Base-by-base conservation (phyloP, 164 flowering plant species). In the Macadamia tetraphylla region DNA sequence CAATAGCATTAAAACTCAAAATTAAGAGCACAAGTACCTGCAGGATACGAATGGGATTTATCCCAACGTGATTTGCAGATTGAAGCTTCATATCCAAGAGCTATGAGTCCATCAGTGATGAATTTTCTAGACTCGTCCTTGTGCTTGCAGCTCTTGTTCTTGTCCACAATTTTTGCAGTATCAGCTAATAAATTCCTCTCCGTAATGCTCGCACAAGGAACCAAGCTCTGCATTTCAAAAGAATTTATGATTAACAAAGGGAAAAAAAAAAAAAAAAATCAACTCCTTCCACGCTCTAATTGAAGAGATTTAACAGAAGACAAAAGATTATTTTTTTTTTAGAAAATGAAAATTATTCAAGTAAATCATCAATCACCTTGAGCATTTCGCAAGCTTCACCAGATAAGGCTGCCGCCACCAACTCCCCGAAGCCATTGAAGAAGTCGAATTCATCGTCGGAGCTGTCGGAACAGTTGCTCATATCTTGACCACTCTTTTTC, bases 11-110 rank as follows among this genome's bases (percentile, higher is more conserved):
- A n/a, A n/a, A 48, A 64, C 4, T 53, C 23, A 2, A 31, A 64
- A 18, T n/a, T n/a, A 32, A 18, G 3, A 48, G 57, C 3, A 42
- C 0, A 8, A 40, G 48, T 40, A 62, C 64, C 23, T 15, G 48
- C 64, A 15, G 49, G 46, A 7, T 62, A 80, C 1, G 90, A 79
- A 64, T 87, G 77, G 42, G 94, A 73, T 74, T 88, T 87, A 14
- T 88, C 94, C 96, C 96, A 93, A 12, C 80, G 83, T 6, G 97
- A 88, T 76, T 82, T 91, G 78, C 93, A 91, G 67, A 87, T 66
- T 7, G 95, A 86, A 13, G 91, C 88, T 52, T 87, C 82, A 74
- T 91, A 89, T 14, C 98, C 95, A 52, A 84, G 74, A 42, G 81
- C 71, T 44, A 68, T 12, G 8, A 93, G 79, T 0, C 84, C 82